These are phyloP conservation scores for Metarhizium sp. DNA, from an alignment of 2,329 filamentous ascomycete genomes.

Conservation along the genomic window DNA sequence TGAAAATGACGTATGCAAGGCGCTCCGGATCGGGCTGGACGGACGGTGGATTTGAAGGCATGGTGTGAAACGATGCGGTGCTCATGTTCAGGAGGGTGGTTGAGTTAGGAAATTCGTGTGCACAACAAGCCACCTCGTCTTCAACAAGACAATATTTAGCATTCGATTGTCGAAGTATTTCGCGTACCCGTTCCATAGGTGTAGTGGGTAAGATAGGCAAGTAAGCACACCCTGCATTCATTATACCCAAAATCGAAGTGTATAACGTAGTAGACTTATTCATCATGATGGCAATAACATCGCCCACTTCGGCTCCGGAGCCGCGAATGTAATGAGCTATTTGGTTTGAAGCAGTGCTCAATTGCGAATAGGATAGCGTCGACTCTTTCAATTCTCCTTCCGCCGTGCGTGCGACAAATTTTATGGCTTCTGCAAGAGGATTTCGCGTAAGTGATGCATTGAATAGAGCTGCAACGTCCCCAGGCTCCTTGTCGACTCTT, in stretches of 20 bases:
- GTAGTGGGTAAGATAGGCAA: constrained; percentile 70
- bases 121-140: constrained; percentile 9
- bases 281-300: constrained; percentile 65
- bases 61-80: constrained; percentile 13
- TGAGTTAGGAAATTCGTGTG: constrained; percentile 8
- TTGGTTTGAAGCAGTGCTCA: constrained; percentile 56
- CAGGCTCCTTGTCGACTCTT: constrained; percentile 6
- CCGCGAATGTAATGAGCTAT: constrained; percentile 47
- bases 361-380: constrained; percentile 49
- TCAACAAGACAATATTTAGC: constrained; percentile 37
- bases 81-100: constrained; percentile 26
- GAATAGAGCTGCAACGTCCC: constrained; percentile 23
- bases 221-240: constrained; percentile 71
- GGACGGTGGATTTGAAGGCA: constrained; percentile 26
- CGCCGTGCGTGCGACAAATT: constrained; percentile 42
- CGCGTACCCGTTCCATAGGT: constrained; percentile 47
- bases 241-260: constrained; percentile 59
- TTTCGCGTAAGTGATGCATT: constrained; percentile 37
- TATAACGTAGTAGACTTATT: constrained; percentile 70
- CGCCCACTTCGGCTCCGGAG: constrained; percentile 36
- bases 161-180: constrained; percentile 53
- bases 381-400: constrained; percentile 19
- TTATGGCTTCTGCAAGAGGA: constrained; percentile 51
- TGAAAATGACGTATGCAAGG: constrained; percentile 72
- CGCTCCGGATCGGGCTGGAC: constrained; percentile 33